These are phyloP conservation scores for Venturia oleaginea DNA, from an alignment of 2,329 filamentous ascomycete species.

Conservation along the genomic window DNA sequence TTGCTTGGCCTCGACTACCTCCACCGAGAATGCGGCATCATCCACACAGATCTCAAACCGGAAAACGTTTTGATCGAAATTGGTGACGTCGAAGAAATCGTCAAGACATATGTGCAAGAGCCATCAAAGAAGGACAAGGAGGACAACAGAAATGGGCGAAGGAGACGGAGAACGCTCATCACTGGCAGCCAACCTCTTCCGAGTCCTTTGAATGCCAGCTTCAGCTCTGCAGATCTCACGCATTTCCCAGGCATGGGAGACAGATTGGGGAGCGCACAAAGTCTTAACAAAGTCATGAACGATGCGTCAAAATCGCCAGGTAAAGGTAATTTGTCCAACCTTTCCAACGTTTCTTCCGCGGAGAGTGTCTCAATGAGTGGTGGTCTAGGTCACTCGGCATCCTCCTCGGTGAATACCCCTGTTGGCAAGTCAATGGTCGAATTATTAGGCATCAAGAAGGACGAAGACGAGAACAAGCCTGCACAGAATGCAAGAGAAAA, in stretches of 20 bases:
- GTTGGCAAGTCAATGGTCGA: slow-evolving; percentile 49
- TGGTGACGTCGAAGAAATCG: slow-evolving; percentile 96
- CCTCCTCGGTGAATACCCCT: slow-evolving; percentile 25
- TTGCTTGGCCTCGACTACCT: slow-evolving; percentile 91
- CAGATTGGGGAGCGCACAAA: slow-evolving; percentile 48
- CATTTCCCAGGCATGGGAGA: slow-evolving; percentile 35
- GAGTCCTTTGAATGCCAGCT: slow-evolving; percentile 86
- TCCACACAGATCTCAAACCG: slow-evolving; percentile 94
- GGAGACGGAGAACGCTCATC: slow-evolving; percentile 85
- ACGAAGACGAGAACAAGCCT: slow-evolving; percentile 44
- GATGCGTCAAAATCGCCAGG: slow-evolving; percentile 36
- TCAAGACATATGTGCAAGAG: slow-evolving; percentile 90
- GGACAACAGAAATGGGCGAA: slow-evolving; percentile 82
- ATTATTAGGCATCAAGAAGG: slow-evolving; percentile 44
- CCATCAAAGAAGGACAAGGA: slow-evolving; percentile 60
- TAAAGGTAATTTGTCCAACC: slow-evolving; percentile 47
- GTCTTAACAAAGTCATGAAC: slow-evolving; percentile 75
- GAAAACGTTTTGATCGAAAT: slow-evolving; percentile 99
- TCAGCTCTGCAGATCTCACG: slow-evolving; percentile 65
- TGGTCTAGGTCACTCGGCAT: slow-evolving; percentile 39
- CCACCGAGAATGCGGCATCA: slow-evolving; percentile 96
- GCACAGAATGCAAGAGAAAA: slow-evolving; percentile 78
- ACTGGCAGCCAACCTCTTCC: slow-evolving; percentile 94
- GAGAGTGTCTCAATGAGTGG: slow-evolving; percentile 43
- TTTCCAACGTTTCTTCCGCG: slow-evolving; percentile 23